A percentile compares a stretch with the other conserved stretches of the same genome.
These are phyloP conservation scores for Myxozyma neglecta DNA, from an alignment of 805 yeast genomes.

Conservation along the genomic window DNA sequence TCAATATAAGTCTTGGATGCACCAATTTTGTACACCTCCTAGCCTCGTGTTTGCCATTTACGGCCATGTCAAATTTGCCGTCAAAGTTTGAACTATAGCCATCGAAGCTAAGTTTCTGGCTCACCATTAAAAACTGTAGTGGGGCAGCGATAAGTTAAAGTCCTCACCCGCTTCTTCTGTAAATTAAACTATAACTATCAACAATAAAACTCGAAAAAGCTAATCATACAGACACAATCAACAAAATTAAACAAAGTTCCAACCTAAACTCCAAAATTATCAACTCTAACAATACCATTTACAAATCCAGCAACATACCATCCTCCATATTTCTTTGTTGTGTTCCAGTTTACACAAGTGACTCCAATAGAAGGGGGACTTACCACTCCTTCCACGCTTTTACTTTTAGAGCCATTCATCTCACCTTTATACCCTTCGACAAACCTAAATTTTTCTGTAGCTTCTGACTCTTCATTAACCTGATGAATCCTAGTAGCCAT, in stretches of 20 bases:
- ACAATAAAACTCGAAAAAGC: background rate
- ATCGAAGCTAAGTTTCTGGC: no score
- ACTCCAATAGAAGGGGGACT: slow-evolving; percentile 15
- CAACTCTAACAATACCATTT: slow-evolving; percentile 25
- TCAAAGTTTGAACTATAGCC: no score
- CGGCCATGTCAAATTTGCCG: no score
- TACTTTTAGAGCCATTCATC: background rate
- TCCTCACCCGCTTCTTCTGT: no score
- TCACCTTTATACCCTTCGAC: slow-evolving; percentile 21
- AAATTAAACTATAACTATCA: no score
- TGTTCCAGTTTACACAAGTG: slow-evolving; percentile 16
- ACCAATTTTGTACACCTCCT: no score
- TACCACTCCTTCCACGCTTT: background rate
- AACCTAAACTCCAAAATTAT: slow-evolving; percentile 14
- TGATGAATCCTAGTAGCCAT: background rate
- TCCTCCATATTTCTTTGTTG: slow-evolving; percentile 10
- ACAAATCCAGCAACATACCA: slow-evolving; percentile 28
- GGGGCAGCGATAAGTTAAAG: no score
- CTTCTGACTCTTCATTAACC: background rate
- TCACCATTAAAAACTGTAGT: no score
- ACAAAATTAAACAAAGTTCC: background rate
- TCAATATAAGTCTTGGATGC: no score
- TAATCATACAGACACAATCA: no score
- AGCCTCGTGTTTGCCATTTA: no score
- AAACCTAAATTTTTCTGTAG: slow-evolving; percentile 13